These are phyloP conservation scores for Pelargonium citronellum DNA, from an alignment of 441 rosid genomes.

Conservation along the genomic window DNA sequence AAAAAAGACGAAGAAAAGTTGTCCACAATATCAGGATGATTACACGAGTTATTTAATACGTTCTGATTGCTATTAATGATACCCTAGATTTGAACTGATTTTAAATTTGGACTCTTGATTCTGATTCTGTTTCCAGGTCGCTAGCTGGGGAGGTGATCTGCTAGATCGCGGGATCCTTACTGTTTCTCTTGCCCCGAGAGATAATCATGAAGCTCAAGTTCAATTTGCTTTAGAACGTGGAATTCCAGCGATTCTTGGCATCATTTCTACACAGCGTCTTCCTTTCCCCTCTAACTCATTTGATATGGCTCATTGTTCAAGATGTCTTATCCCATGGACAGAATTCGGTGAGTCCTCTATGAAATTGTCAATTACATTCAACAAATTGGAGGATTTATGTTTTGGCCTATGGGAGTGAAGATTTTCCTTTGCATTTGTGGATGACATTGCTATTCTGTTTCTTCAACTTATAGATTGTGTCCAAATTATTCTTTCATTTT, in stretches of 20 bases:
- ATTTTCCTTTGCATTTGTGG: background rate
- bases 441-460: too few relatives aligned
- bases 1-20: too few relatives aligned
- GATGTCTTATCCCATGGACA: conserved; percentile 99
- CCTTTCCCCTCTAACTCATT: conserved; percentile 92
- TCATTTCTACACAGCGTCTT: conserved; percentile 92
- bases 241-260: conserved; percentile 91
- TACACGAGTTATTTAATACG: too few relatives aligned
- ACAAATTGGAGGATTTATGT: too few relatives aligned
- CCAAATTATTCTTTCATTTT: background rate
- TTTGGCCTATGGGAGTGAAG: too few relatives aligned
- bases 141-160: conserved; percentile 98
- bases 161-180: conserved; percentile 84
- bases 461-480: background rate
- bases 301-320: conserved; percentile 99
- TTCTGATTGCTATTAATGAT: too few relatives aligned
- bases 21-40: too few relatives aligned
- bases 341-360: conserved; percentile 66
- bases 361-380: background rate
- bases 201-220: conserved; percentile 96
- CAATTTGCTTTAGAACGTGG: conserved; percentile 97
- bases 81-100: too few relatives aligned
- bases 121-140: conserved; percentile 49
- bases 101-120: too few relatives aligned
- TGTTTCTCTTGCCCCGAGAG: conserved; percentile 93